phyloP scores from a whole-genome alignment of 139 green algal genomes.

The Coelastrella sp. region DNA sequence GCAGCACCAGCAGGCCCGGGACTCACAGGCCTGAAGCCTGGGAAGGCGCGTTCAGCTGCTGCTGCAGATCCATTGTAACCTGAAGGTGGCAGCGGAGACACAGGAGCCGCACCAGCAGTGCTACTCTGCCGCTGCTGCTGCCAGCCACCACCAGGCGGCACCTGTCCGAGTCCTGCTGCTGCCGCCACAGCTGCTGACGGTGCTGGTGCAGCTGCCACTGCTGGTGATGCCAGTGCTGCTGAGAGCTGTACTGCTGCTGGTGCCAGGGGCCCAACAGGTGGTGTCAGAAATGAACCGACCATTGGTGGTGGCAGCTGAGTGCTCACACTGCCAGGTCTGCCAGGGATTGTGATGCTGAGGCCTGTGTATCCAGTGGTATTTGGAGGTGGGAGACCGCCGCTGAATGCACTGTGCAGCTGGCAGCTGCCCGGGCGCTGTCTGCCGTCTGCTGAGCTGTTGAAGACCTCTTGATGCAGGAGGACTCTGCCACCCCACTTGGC shows the following conservation, averaged over 20 bases:
- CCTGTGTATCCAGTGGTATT: not conserved
- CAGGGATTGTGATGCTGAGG: not conserved
- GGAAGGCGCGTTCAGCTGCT: slow-evolving; percentile 6
- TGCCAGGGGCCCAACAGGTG: not conserved
- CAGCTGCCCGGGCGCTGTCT: not conserved
- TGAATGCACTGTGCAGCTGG: not conserved
- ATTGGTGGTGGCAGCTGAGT: not conserved
- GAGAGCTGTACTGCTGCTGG: slow-evolving; percentile 21
- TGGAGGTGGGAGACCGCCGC: not conserved
- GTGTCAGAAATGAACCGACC: slow-evolving; percentile 34
- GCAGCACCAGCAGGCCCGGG: not conserved
- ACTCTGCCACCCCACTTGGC: slow-evolving; percentile 71
- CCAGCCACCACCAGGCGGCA: not conserved
- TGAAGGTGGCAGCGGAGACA: not conserved
- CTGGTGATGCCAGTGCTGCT: not conserved
- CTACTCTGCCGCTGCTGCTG: slow-evolving; percentile 13
- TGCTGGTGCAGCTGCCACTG: not conserved
- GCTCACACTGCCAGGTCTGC: not conserved
- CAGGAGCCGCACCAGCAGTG: not conserved
- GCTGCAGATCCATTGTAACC: not conserved
- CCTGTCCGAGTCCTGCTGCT: not conserved
- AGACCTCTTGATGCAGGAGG: slow-evolving; percentile 82
- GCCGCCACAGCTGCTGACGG: not conserved
- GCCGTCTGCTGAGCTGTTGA: not conserved
- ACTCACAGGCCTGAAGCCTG: slow-evolving; percentile 30